These are phyloP conservation scores for Dothistroma pini DNA, from an alignment of 2,329 filamentous ascomycete genomes.

Conservation along the genomic window DNA sequence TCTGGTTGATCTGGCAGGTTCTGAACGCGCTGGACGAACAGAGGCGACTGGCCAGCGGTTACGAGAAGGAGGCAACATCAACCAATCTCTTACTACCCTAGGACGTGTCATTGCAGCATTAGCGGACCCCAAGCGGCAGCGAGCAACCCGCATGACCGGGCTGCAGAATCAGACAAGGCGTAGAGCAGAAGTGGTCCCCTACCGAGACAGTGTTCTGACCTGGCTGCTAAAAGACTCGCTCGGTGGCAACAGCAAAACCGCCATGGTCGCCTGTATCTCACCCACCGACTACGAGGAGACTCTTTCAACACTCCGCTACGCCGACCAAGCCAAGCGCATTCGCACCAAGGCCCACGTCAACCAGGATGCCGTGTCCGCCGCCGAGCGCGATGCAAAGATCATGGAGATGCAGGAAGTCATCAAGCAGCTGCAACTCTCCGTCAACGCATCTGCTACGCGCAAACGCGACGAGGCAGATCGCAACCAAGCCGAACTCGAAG, in stretches of 20 bases:
- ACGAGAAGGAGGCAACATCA: constrained; percentile 96
- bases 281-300: constrained; percentile 97
- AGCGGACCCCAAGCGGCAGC: constrained; percentile 60
- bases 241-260: constrained; percentile 95
- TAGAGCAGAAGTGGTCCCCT: constrained; percentile 65
- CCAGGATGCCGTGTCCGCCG: constrained; percentile 87
- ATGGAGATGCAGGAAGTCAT: constrained; percentile 94
- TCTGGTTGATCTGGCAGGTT: constrained; percentile 90
- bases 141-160: constrained; percentile 43
- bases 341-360: constrained; percentile 92
- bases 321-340: constrained; percentile 96
- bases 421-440: constrained; percentile 72
- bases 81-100: constrained; percentile 94
- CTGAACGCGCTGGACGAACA: constrained; percentile 90
- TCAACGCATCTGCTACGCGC: constrained; percentile 55
- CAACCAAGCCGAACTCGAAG: constrained; percentile 80
- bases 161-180: constrained; percentile 47
- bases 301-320: constrained; percentile 90
- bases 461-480: constrained; percentile 70
- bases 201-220: constrained; percentile 79
- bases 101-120: constrained; percentile 94
- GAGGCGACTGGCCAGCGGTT: constrained; percentile 89
- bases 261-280: constrained; percentile 97
- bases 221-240: constrained; percentile 94
- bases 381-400: constrained; percentile 92